Evolutionary conservation across 192 early-diverging fungal species (phyloP).

Genomic region (Funneliformis geosporum): DNA sequence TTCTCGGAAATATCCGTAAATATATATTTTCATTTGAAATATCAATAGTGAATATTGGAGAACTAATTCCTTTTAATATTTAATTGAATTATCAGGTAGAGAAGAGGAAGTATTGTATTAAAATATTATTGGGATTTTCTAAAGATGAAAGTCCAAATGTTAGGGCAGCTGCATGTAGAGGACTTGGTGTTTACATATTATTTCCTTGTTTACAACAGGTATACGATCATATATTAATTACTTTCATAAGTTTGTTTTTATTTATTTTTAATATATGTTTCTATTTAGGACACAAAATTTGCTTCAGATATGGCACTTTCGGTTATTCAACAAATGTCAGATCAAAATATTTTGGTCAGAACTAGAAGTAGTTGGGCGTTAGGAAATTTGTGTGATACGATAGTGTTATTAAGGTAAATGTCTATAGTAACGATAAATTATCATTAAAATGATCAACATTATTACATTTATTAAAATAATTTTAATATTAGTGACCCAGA

Average conservation of each 20-base stretch:
- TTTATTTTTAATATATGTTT: background rate
- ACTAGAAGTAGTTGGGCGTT: conserved; percentile 75
- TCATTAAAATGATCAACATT: too few relatives aligned
- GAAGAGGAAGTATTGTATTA: conserved; percentile 31
- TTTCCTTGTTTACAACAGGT: conserved; percentile 58
- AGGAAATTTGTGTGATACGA: conserved; percentile 70
- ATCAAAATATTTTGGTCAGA: conserved; percentile 60
- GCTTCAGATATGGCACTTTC: conserved; percentile 55
- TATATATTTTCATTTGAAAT: background rate
- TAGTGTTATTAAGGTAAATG: conserved; percentile 46
- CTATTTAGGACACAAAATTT: conserved; percentile 56
- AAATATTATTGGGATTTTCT: conserved; percentile 46
- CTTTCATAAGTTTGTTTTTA: background rate
- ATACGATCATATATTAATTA: conserved; percentile 16
- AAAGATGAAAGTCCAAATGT: conserved; percentile 59
- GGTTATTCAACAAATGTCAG: conserved; percentile 51
- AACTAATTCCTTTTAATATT: background rate
- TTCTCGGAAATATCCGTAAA: conserved; percentile 50
- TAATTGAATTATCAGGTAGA: conserved; percentile 11
- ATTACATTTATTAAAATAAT: background rate
- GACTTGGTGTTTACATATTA: conserved; percentile 65
- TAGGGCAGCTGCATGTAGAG: conserved; percentile 62
- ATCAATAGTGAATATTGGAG: background rate
- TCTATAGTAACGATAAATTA: background rate
- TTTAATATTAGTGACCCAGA: background rate